Evolutionary conservation across 2,329 filamentous ascomycete genomes (phyloP).

Genomic region (Penicillium brevicompactum): DNA sequence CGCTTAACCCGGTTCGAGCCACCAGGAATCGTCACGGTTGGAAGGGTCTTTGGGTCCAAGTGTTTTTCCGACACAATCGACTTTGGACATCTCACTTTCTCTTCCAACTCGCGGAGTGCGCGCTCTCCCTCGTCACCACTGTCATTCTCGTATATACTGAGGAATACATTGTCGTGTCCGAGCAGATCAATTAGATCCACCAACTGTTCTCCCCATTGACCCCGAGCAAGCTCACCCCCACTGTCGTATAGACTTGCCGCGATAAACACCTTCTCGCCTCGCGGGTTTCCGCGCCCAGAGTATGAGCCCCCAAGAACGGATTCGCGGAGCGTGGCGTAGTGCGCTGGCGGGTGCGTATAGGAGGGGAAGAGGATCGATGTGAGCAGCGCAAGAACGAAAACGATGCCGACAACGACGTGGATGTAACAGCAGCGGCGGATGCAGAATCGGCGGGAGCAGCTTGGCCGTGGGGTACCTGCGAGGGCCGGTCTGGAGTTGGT

Average conservation of each 20-base stretch:
- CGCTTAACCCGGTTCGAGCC: constrained; percentile 68
- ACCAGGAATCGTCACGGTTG: constrained; percentile 63
- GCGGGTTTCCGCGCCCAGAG: constrained; percentile 52
- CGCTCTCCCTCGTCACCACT: constrained; percentile 58
- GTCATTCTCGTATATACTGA: constrained; percentile 75
- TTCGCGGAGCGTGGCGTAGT: constrained; percentile 49
- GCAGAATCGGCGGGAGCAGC: constrained; percentile 31
- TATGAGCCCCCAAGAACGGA: constrained; percentile 32
- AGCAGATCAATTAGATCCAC: constrained; percentile 65
- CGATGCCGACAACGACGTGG: constrained; percentile 27
- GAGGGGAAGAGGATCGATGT: constrained; percentile 56
- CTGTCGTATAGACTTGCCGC: constrained; percentile 70
- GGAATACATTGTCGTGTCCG: constrained; percentile 67
- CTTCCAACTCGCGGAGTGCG: constrained; percentile 57
- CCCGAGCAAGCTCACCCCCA: constrained; percentile 60
- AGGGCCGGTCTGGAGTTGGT: constrained; percentile 27
- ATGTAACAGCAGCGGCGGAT: constrained; percentile 35
- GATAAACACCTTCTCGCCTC: constrained; percentile 71
- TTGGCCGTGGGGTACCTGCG: constrained; percentile 23
- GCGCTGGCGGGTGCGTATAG: constrained; percentile 56
- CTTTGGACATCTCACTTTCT: constrained; percentile 52
- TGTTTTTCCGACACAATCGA: constrained; percentile 63
- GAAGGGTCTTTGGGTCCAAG: constrained; percentile 59
- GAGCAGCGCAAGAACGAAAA: constrained; percentile 41
- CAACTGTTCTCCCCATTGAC: constrained; percentile 65